These are phyloP conservation scores for Phalaenopsis equestris DNA, from an alignment of 106 monocot species.

Conservation along the genomic window DNA sequence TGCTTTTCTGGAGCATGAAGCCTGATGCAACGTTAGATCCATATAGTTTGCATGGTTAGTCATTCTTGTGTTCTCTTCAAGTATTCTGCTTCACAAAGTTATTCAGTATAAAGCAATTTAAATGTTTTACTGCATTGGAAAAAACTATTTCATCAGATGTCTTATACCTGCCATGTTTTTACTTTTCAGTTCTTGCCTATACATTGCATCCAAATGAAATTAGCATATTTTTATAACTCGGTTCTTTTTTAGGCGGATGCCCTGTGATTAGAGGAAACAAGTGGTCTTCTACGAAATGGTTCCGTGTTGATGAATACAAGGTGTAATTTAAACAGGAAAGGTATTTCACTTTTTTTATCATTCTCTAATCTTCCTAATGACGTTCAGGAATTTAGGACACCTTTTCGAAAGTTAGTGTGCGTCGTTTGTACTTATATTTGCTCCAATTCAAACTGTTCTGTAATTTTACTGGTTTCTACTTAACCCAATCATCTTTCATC, in stretches of 20 bases:
- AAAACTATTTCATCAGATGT: neutral
- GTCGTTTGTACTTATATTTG: too few relatives aligned
- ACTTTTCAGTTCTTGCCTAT: neutral
- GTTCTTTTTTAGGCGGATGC: constrained; percentile 2
- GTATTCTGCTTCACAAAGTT: neutral
- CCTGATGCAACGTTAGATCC: constrained; percentile 55
- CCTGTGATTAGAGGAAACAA: constrained; percentile 7
- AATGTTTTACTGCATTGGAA: neutral
- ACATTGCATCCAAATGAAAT: neutral
- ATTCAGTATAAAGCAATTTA: neutral
- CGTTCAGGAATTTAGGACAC: neutral
- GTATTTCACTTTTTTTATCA: neutral
- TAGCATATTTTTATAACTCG: neutral
- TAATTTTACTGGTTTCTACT: too few relatives aligned
- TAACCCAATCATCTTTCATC: too few relatives aligned
- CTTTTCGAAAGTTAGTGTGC: neutral
- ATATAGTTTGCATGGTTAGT: constrained; percentile 59
- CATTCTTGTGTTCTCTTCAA: neutral
- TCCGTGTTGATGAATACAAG: constrained; percentile 5
- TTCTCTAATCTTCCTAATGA: neutral
- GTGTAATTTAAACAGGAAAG: constrained; percentile 1
- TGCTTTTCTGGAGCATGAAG: constrained; percentile 71
- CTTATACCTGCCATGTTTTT: neutral
- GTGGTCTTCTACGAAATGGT: constrained; percentile 9
- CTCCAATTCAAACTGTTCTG: too few relatives aligned